Evolutionary conservation across 345 rosid species (phyloP), one percentile per base, ranked within the genome.

Genomic region (Citrus inodora): DNA sequence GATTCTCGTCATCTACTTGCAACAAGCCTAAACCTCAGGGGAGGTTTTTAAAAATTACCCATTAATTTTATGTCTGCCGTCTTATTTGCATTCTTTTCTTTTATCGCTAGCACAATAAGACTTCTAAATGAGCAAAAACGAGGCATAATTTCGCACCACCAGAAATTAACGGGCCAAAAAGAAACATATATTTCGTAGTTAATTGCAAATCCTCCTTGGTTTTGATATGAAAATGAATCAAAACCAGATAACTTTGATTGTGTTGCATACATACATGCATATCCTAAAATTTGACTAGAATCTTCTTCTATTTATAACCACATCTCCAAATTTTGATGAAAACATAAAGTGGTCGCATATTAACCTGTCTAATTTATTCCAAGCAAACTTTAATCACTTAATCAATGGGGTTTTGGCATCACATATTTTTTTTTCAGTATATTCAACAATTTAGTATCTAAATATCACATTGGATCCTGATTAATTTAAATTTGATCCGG

Each of bases 401-500:
- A 51, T 5, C 1, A 14, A 4, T 51, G 19, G 56, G 56, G 7
- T 51, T 51, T 51, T 51, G 0, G 22, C 56, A 51, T 51, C n/a
- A 53, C 2, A 19, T 46, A 42, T 33, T 5, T 33, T 35, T 35
- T 35, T 35, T 35, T 6, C 1, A 35, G 1, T 35, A 35, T 35
- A 35, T 35, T 35, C 7, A 35, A 5, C 5, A 5, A 35, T 35
- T 6, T 35, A 35, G 37, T 35, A 35, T 5, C 7, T 5, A 35
- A 35, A 5, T 0, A 35, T 5, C 1, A 35, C 7, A 35, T 35
- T 35, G 0, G 7, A 35, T 5, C 37, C 0, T 35, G 37, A 35
- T 5, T 35, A 35, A 35, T 35, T 35, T 0, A 35, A 5, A 6
- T 5, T 35, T 0, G 37, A 35, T 0, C 0, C 1, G 6, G 1